Evolutionary conservation across 2,329 filamentous ascomycete genomes (phyloP), one percentile per base, ranked within the genome.

Genomic region (Scedosporium dehoogii): DNA sequence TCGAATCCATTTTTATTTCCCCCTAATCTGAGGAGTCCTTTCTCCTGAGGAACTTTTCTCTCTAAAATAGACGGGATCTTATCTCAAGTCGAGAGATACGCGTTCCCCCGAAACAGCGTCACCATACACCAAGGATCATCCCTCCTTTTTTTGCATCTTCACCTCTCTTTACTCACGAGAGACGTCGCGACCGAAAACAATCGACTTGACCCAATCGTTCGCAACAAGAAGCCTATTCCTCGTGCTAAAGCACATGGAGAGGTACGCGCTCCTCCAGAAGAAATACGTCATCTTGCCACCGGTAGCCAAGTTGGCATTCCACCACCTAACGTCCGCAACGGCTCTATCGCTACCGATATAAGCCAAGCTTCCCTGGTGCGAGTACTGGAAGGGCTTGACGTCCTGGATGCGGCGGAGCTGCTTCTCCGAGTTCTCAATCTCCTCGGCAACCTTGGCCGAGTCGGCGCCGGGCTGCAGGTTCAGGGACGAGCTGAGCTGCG

Each of bases 211-310:
- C 94, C 94, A 99, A 79, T 99, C 94, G 71, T 96, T 81, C 67
- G 91, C 79, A 69, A 99, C 94, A 60, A 99, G 84, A 69, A 97
- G 85, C 73, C 94, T 88, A 81, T 99, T 99, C 91, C 87, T 84
- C 94, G 91, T 92, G 86, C 92, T 97, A 77, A 99, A 99, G 85
- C 93, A 97, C 94, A 99, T 99, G 83, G 91, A 97, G 75, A 99
- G 81, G 77, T 99, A 99, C 62, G 93, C 94, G 73, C 90, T 96
- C 74, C 92, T 85, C 94, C 94, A 99, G 86, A 99, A 99, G 68
- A 97, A 85, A 79, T 96, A 99, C 63, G 94, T 99, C 77, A 97
- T 81, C 70, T 89, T 91, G 73, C 94, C 94, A 73, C 93, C 94
- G 56, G 88, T 91, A 65, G 94, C 93, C 70, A 99, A 84, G 80